These are phyloP conservation scores for Kappamyces sp. DNA, from an alignment of 192 early-diverging fungal genomes.

Conservation along the genomic window DNA sequence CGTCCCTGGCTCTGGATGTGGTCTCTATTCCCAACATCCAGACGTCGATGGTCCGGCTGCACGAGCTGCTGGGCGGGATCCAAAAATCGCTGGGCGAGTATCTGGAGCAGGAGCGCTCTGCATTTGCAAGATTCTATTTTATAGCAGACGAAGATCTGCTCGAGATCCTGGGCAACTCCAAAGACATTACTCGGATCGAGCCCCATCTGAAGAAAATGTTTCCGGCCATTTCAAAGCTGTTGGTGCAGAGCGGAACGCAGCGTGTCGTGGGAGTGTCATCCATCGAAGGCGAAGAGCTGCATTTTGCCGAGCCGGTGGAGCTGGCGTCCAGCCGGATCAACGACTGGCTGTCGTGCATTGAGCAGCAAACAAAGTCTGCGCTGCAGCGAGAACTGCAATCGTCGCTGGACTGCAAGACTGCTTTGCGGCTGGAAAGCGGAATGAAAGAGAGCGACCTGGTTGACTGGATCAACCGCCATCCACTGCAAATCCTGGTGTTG, in stretches of 20 bases:
- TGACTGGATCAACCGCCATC: slow-evolving; percentile 80
- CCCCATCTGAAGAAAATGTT: slow-evolving; percentile 99
- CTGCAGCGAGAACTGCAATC: slow-evolving; percentile 42
- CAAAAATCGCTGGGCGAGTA: slow-evolving; percentile 99
- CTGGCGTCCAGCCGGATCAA: slow-evolving; percentile 77
- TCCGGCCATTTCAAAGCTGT: slow-evolving; percentile 81
- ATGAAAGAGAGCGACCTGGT: slow-evolving; percentile 57
- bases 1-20: slow-evolving; percentile 93
- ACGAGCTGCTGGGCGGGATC: slow-evolving; percentile 89
- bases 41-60: slow-evolving; percentile 89
- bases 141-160: slow-evolving; percentile 99
- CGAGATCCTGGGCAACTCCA: slow-evolving; percentile 99
- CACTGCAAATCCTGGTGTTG: slow-evolving; percentile 90
- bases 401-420: too few species aligned
- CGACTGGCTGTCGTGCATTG: slow-evolving; percentile 92
- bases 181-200: slow-evolving; percentile 90
- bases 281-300: slow-evolving; percentile 85
- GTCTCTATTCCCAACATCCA: slow-evolving; percentile 88
- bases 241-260: slow-evolving; percentile 4
- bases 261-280: slow-evolving; percentile 80
- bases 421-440: background rate
- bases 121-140: slow-evolving; percentile 99
- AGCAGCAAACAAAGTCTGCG: slow-evolving; percentile 88
- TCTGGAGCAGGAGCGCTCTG: slow-evolving; percentile 89
- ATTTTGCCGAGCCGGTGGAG: slow-evolving; percentile 58